phyloP scores from a whole-genome alignment of 352 stramenopile genomes.

The Globisporangium radiosum region DNA sequence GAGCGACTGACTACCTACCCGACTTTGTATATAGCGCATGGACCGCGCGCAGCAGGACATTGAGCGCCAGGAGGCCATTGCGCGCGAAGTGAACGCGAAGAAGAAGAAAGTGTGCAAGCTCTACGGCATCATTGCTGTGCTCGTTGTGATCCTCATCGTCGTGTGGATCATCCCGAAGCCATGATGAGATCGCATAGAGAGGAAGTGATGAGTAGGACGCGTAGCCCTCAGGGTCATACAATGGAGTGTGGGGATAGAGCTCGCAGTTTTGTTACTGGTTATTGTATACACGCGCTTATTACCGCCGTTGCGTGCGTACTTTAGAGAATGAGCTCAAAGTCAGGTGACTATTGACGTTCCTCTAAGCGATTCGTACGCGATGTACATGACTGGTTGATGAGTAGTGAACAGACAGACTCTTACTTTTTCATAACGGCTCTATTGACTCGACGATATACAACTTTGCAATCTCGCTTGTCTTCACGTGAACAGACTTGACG shows the following conservation, averaged over 20 bases:
- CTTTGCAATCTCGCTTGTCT: neutral
- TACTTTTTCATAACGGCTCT: too few relatives aligned
- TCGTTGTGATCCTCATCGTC: conserved; percentile 58
- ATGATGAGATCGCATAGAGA: neutral
- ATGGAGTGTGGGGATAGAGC: neutral
- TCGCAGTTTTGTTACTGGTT: neutral
- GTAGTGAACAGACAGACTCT: too few relatives aligned
- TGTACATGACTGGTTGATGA: too few relatives aligned
- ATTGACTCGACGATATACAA: neutral
- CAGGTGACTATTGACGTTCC: too few relatives aligned
- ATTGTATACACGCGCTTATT: too few relatives aligned
- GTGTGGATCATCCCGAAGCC: conserved; percentile 42
- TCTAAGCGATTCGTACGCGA: too few relatives aligned
- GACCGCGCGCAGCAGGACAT: conserved; percentile 58
- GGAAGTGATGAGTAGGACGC: neutral
- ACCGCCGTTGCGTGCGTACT: too few relatives aligned
- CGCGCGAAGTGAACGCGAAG: conserved; percentile 55
- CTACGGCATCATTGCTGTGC: conserved; percentile 59
- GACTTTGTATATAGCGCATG: conserved; percentile 36
- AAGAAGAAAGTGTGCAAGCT: conserved; percentile 79
- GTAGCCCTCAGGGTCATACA: neutral
- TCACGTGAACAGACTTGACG: neutral
- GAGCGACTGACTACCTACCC: too few relatives aligned
- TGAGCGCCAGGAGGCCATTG: conserved; percentile 46
- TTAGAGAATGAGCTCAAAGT: too few relatives aligned